Conservation (phyloP, 345 rosid genomes). For the Gossypium arboreum region DNA sequence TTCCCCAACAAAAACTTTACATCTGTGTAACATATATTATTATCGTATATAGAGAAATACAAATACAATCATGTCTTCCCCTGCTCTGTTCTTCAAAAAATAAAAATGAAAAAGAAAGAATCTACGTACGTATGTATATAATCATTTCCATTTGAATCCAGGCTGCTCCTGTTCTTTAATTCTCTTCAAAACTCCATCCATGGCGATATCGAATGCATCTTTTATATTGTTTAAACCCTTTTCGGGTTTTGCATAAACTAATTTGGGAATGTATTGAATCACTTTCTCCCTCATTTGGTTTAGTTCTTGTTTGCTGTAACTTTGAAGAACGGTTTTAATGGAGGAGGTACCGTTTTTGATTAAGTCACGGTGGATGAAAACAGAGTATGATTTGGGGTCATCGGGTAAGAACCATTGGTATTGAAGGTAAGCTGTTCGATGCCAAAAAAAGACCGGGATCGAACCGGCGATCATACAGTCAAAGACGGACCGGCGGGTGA, state of each 20-base stretch:
- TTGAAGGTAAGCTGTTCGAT: conserved; percentile 74
- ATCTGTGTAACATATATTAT: not conserved
- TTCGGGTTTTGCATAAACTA: conserved; percentile 58
- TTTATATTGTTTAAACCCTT: conserved; percentile 60
- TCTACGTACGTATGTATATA: not conserved
- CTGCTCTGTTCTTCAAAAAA: not conserved
- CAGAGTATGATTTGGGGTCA: conserved; percentile 67
- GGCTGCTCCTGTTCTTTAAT: conserved; percentile 64
- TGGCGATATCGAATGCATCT: conserved; percentile 87
- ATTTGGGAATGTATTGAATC: conserved; percentile 61
- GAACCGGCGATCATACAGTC: conserved; percentile 97
- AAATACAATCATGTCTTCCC: not conserved
- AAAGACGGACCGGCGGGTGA: conserved; percentile 85
- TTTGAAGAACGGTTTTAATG: conserved; percentile 54
- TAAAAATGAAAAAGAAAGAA: not conserved
- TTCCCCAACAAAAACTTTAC: not conserved
- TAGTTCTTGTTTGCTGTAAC: conserved; percentile 57
- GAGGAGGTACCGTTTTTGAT: conserved; percentile 75
- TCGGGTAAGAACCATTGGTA: conserved; percentile 92
- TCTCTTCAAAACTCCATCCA: conserved; percentile 81
- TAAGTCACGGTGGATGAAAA: conserved; percentile 66
- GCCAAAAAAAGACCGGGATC: conserved; percentile 95
- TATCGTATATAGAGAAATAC: not conserved
- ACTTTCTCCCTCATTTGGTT: conserved; percentile 73
- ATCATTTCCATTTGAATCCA: conserved; percentile 63